These are phyloP conservation scores for Pinus tabuliformis DNA, from an alignment of 75 land plant genomes.

Conservation along the genomic window DNA sequence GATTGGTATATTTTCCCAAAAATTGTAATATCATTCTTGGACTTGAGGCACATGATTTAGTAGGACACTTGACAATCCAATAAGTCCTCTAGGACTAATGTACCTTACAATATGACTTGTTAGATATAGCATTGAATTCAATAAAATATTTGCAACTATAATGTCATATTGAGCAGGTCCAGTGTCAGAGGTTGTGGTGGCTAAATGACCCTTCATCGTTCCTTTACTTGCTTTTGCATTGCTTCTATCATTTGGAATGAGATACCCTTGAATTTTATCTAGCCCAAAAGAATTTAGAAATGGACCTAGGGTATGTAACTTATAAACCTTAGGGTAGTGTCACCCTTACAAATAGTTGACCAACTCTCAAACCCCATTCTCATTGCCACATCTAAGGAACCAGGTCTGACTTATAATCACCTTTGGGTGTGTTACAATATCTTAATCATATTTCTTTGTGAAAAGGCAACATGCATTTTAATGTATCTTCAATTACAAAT, in stretches of 20 bases:
- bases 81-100: constrained; percentile 58
- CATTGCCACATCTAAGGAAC: too few relatives aligned
- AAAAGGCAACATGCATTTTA: too few relatives aligned
- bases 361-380: too few relatives aligned
- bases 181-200: not conserved
- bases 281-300: constrained; percentile 54
- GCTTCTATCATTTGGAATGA: constrained; percentile 29
- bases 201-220: not conserved
- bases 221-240: not conserved
- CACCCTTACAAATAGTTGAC: too few relatives aligned
- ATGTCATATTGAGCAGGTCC: constrained; percentile 51
- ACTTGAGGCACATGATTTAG: constrained; percentile 60
- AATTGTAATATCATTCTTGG: constrained; percentile 39
- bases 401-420: too few relatives aligned
- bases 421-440: too few relatives aligned
- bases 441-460: too few relatives aligned
- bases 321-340: too few relatives aligned
- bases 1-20: constrained; percentile 47
- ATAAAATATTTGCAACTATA: constrained; percentile 86
- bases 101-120: constrained; percentile 54
- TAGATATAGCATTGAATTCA: constrained; percentile 70
- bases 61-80: constrained; percentile 78
- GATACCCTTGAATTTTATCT: constrained; percentile 38
- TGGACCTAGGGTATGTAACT: too few relatives aligned
- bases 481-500: too few relatives aligned